Base-by-base conservation (phyloP, 331 rosid genomes). In the Dryas integrifolia region DNA sequence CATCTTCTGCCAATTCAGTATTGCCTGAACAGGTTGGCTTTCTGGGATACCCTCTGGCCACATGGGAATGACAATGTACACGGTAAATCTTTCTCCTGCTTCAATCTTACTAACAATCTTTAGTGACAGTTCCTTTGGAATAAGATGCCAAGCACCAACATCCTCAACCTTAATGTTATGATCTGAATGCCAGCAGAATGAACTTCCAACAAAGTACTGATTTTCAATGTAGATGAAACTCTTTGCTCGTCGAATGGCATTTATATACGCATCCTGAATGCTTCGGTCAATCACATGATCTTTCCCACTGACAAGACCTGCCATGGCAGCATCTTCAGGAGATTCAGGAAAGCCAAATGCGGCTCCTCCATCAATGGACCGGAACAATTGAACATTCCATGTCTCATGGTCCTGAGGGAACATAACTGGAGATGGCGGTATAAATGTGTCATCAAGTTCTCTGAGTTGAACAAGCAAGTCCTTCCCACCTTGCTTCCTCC, bases 31-130 rank as follows among this genome's bases (percentile, higher is more conserved):
- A 1, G 88, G 62, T 62, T 67, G 65, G 53, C 85, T 81, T 35
- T 81, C 81, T 4, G 85, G 88, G 43, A 84, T 15, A 15, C 88
- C 88, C 74, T 84, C 88, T 13, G 88, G 85, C 88, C 88, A 84
- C 88, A 81, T 75, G 3, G 87, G 87, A 73, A 83, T 79, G 16
- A 83, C 84, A 44, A 83, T 26, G 65, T 83, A 83, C 26, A 78
- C 77, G 0, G 58, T 35, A 64, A 84, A 84, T 59, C 83, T 84
- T 76, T 84, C 88, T 9, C 85, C 83, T 5, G 83, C 83, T 70
- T 75, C 79, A 56, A 84, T 84, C 71, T 81, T 84, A 15, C 85
- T 81, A 9, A 81, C 88, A 65, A 78, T 81, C 73, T 84, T 84
- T 18, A 84, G 41, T 7, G 88, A 78, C 43, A 83, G 63, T 60